Evolutionary conservation across 108 stramenopile genomes (phyloP), one percentile per base, ranked within the genome.

Genomic region (Pinguiococcus pyrenoidosus): DNA sequence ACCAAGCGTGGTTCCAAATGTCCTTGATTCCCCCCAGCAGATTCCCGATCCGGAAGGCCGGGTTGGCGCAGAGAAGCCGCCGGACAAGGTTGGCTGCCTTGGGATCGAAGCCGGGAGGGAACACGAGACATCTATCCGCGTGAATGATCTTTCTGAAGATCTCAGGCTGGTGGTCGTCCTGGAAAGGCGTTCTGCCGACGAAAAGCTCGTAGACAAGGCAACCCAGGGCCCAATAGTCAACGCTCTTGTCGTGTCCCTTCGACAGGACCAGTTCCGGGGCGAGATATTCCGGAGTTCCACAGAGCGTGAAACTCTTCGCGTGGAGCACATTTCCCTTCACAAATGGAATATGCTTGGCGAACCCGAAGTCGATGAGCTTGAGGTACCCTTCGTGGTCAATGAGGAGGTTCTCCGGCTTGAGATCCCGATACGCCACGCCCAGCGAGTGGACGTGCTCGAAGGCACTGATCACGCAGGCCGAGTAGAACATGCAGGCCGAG

Each of bases 181-280:
- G 70, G 16, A 56, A 64, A 7, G 63, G 63, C 14, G 63, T 64
- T 5, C 28, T 40, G 13, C 82, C 80, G 40, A 75, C 66, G 18
- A 81, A 59, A 49, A 83, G 71, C 64, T 99, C 97, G 56, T 91
- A 96, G 22, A 94, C 48, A 38, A 99, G 81, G 46, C 92, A 84
- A 18, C 93, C 97, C 37, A 84, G 82, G 0, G 88, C 81, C 97
- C 97, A 99, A 59, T 89, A 91, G 65, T 99, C 97, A 6, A 90
- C 93, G 48, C 76, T 87, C 59, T 89, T 86, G 63, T 88, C 85
- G 73, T 99, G 92, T 23, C 92, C 93, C 51, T 78, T 78, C 32
- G 86, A 89, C 22, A 94, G 77, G 53, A 99, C 93, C 40, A 96
- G 89, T 69, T 99, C 93, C 1, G 96, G 96, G 2, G 92, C 92